These are phyloP conservation scores for Epichloe sp. DNA, from an alignment of 2,329 filamentous ascomycete genomes.

Conservation along the genomic window DNA sequence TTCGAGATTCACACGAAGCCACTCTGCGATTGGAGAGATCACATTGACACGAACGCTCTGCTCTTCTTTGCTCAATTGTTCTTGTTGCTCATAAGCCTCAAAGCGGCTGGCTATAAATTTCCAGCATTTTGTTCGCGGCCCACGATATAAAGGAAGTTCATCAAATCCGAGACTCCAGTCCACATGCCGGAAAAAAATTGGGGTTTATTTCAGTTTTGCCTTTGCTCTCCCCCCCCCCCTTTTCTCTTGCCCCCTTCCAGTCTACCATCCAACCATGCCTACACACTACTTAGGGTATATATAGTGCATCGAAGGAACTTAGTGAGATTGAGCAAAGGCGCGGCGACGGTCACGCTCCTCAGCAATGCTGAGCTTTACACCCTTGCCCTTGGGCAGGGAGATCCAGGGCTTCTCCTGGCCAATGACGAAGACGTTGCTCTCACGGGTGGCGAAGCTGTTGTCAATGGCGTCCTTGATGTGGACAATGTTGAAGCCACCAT, in stretches of 20 bases:
- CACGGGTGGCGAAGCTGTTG: slow-evolving; percentile 98
- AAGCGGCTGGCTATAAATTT: slow-evolving; percentile 18
- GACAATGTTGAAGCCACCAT: slow-evolving; percentile 99
- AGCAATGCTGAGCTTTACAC: slow-evolving; percentile 98
- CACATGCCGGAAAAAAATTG: slow-evolving; percentile 17
- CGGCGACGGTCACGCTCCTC: slow-evolving; percentile 98
- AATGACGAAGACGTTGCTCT: slow-evolving; percentile 99
- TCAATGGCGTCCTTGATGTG: slow-evolving; percentile 99
- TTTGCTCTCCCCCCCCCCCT: too few relatives aligned
- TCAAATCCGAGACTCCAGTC: slow-evolving; percentile 29
- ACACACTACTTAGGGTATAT: slow-evolving; percentile 8
- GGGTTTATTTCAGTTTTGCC: neutral
- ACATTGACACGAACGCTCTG: slow-evolving; percentile 1
- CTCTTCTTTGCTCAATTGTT: slow-evolving; percentile 9
- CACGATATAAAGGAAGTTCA: slow-evolving; percentile 19
- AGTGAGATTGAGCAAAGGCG: slow-evolving; percentile 43
- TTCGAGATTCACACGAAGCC: neutral
- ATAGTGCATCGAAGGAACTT: slow-evolving; percentile 16
- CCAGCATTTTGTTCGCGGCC: slow-evolving; percentile 15
- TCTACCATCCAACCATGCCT: slow-evolving; percentile 4
- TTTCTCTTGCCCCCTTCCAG: slow-evolving; percentile 8
- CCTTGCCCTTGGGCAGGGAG: slow-evolving; percentile 99
- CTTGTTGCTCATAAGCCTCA: slow-evolving; percentile 25
- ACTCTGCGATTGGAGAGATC: neutral
- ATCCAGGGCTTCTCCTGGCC: slow-evolving; percentile 98